These are phyloP conservation scores for Colletotrichum cereale DNA, from an alignment of 2,329 filamentous ascomycete species.

Conservation along the genomic window DNA sequence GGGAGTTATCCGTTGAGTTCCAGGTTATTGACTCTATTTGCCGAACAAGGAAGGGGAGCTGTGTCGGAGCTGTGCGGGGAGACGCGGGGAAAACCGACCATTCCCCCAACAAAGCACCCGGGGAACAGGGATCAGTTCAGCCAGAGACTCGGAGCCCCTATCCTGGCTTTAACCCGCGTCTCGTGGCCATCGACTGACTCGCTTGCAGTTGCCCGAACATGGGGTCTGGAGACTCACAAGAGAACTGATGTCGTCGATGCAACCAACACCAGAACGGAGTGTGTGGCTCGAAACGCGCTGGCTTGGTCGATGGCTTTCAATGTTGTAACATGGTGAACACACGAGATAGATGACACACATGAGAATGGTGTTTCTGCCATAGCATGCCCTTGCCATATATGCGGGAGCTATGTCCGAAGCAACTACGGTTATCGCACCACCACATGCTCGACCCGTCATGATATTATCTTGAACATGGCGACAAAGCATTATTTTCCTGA, in stretches of 20 bases:
- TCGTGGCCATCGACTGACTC: constrained; percentile 6
- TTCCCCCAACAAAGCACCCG: constrained; percentile 7
- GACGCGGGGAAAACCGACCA: constrained; percentile 8
- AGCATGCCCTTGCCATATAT: constrained; percentile 8
- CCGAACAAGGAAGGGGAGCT: constrained; percentile 5
- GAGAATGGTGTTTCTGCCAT: neutral
- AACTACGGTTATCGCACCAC: neutral
- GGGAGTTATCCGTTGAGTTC: constrained; percentile 13
- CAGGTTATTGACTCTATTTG: constrained; percentile 4
- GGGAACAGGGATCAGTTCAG: constrained; percentile 1
- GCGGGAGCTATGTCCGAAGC: neutral
- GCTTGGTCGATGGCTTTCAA: neutral
- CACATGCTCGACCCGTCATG: neutral
- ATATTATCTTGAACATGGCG: constrained; percentile 28
- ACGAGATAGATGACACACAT: neutral
- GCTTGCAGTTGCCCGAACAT: neutral
- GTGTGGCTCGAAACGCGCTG: constrained; percentile 22
- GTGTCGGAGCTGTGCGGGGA: constrained; percentile 18
- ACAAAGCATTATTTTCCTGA: constrained; percentile 42
- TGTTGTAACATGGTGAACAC: neutral
- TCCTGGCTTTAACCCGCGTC: constrained; percentile 1
- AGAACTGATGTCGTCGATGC: neutral
- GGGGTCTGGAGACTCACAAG: neutral
- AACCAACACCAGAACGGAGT: neutral
- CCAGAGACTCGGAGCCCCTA: neutral